phyloP scores from a whole-genome alignment of 345 rosid genomes.

The Heritiera fomes region DNA sequence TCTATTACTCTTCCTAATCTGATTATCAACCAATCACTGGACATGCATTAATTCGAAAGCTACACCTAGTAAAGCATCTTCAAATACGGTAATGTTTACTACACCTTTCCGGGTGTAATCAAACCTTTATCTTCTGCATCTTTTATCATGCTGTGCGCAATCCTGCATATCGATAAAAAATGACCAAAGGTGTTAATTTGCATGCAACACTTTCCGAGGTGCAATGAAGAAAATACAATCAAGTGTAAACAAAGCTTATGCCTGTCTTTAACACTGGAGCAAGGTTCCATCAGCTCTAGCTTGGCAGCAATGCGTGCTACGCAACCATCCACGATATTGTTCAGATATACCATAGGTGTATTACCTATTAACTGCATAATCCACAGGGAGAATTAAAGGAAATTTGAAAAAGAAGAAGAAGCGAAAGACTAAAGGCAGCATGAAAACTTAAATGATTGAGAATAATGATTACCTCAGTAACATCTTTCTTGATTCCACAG shows the following conservation, averaged over 20 bases:
- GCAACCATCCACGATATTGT: constrained; percentile 57
- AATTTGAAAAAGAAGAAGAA: not conserved
- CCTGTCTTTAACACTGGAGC: constrained; percentile 61
- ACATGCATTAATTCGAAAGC: not conserved
- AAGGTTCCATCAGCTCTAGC: constrained; percentile 65
- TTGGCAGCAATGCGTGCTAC: constrained; percentile 67
- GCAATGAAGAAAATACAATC: not conserved
- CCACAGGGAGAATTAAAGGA: not conserved
- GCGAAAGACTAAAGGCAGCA: not conserved
- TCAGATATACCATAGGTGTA: constrained; percentile 71
- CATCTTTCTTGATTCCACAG: constrained; percentile 53
- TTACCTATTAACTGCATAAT: constrained; percentile 56
- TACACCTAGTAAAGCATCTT: not conserved
- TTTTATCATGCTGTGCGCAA: constrained; percentile 63
- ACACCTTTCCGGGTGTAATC: constrained; percentile 63
- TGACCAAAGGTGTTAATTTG: not conserved
- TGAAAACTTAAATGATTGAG: not conserved
- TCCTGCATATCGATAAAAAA: constrained; percentile 29
- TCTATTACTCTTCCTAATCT: not conserved
- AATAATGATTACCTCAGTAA: constrained; percentile 46
- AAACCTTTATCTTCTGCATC: constrained; percentile 75
- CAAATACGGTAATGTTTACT: not conserved
- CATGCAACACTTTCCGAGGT: not conserved
- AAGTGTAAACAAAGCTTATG: not conserved
- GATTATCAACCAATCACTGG: not conserved